Evolutionary conservation across 257 asterid genomes (phyloP).

Genomic region (Solanum boliviense): DNA sequence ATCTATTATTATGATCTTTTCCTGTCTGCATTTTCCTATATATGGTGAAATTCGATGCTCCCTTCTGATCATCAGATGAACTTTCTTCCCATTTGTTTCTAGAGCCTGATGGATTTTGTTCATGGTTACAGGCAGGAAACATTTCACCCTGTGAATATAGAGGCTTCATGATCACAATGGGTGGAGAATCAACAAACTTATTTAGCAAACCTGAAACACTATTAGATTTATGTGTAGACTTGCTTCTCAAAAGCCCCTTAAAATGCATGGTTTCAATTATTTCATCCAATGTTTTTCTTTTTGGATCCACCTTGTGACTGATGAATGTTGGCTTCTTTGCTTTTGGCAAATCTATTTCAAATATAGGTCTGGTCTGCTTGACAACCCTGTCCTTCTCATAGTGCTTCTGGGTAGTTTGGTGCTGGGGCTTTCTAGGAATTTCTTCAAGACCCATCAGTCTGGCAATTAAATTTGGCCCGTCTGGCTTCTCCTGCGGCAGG

Average conservation of each 20-base stretch:
- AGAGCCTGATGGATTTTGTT: neutral
- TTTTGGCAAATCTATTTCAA: slow-evolving; percentile 51
- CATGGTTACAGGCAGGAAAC: neutral
- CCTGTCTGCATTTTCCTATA: neutral
- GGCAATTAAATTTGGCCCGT: slow-evolving; percentile 49
- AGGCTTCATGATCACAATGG: slow-evolving; percentile 12
- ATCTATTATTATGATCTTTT: neutral
- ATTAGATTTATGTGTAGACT: slow-evolving; percentile 10
- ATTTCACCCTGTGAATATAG: neutral
- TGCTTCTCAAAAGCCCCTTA: slow-evolving; percentile 38
- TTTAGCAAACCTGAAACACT: slow-evolving; percentile 11
- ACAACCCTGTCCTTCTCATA: slow-evolving; percentile 12
- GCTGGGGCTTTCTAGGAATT: slow-evolving; percentile 11
- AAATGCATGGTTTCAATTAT: slow-evolving; percentile 37
- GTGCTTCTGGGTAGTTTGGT: neutral
- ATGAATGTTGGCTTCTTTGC: slow-evolving; percentile 27
- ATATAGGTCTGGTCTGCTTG: slow-evolving; percentile 13
- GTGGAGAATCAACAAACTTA: slow-evolving; percentile 22
- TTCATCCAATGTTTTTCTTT: slow-evolving; percentile 33
- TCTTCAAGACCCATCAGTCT: slow-evolving; percentile 79
- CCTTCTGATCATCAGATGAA: neutral
- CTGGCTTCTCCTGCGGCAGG: slow-evolving; percentile 22
- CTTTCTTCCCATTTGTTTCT: neutral
- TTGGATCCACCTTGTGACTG: slow-evolving; percentile 24
- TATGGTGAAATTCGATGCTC: neutral